Evolutionary conservation across 208 protist genomes (phyloP).

Genomic region (Leishmania mexicana): DNA sequence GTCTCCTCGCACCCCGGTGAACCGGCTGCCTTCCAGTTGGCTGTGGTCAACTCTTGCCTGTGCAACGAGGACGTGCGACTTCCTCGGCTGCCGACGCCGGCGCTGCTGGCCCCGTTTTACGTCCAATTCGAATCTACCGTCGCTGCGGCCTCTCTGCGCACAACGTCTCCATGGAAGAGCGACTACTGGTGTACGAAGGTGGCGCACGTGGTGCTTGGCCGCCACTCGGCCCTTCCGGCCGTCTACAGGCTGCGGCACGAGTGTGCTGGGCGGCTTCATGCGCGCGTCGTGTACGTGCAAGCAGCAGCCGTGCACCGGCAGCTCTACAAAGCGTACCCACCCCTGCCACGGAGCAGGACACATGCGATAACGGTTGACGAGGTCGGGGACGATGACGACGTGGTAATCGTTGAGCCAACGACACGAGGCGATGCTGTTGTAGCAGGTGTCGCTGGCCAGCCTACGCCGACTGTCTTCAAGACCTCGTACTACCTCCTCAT

Average conservation of each 20-base stretch:
- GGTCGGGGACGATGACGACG: slow-evolving; percentile 13
- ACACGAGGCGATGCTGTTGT: background rate
- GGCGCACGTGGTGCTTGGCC: slow-evolving; percentile 67
- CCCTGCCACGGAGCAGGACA: background rate
- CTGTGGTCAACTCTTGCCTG: slow-evolving; percentile 58
- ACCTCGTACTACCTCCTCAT: slow-evolving; percentile 73
- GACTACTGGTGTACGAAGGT: slow-evolving; percentile 61
- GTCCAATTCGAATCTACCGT: slow-evolving; percentile 6
- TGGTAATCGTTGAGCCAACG: slow-evolving; percentile 10
- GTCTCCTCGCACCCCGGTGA: background rate
- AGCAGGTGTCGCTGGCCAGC: background rate
- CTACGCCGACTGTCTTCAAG: slow-evolving; percentile 17
- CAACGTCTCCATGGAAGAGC: slow-evolving; percentile 14
- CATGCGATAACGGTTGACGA: background rate
- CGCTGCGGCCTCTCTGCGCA: slow-evolving; percentile 1
- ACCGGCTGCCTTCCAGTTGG: slow-evolving; percentile 30
- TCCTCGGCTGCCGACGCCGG: slow-evolving; percentile 46
- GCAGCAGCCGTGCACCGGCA: slow-evolving; percentile 26
- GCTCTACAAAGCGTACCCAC: slow-evolving; percentile 18
- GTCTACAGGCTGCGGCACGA: slow-evolving; percentile 45
- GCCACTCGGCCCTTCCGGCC: slow-evolving; percentile 54
- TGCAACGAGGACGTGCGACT: slow-evolving; percentile 56
- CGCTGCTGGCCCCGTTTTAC: slow-evolving; percentile 60
- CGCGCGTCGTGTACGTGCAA: slow-evolving; percentile 58
- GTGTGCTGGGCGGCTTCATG: slow-evolving; percentile 73